phyloP scores from a whole-genome alignment of 2,329 filamentous ascomycete species.

The Neonectria neomacrospora region DNA sequence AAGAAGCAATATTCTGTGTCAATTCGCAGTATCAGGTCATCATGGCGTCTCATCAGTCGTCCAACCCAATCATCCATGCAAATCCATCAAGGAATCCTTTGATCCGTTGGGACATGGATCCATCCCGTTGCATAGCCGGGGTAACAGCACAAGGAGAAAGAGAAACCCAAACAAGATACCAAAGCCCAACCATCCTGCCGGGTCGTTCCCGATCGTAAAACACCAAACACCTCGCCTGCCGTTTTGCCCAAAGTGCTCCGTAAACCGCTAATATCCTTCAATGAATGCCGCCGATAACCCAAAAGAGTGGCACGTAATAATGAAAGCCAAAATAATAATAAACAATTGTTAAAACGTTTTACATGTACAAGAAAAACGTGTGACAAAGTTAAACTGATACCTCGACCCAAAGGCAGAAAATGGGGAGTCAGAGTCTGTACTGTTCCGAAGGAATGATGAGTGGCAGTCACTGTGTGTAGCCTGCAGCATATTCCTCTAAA shows the following conservation, averaged over 20 bases:
- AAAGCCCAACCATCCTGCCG: constrained; percentile 15
- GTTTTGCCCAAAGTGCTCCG: constrained; percentile 19
- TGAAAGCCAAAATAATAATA: constrained; percentile 16
- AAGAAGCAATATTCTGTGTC: constrained; percentile 28
- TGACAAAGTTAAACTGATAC: constrained; percentile 21
- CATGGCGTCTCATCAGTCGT: constrained; percentile 37
- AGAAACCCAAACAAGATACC: constrained; percentile 11
- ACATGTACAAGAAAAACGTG: constrained; percentile 18
- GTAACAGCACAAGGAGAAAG: constrained; percentile 3
- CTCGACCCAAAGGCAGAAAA: constrained; percentile 20
- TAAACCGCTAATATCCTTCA: constrained; percentile 21
- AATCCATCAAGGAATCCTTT: constrained; percentile 22
- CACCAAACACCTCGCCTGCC: constrained; percentile 31
- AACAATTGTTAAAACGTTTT: constrained; percentile 35
- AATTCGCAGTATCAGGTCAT: constrained; percentile 42
- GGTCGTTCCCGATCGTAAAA: constrained; percentile 21
- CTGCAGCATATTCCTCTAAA: constrained; percentile 12
- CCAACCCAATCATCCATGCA: constrained; percentile 28
- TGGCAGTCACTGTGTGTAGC: constrained; percentile 1
- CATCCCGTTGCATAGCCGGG: constrained; percentile 33
- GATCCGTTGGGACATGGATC: constrained; percentile 29
- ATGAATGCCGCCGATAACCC: background rate
- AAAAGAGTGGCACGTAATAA: background rate
- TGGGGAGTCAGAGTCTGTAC: constrained; percentile 7
- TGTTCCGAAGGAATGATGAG: constrained; percentile 14